Percentiles rank a stretch among this genome's conserved stretches.
phyloP scores from a whole-genome alignment of 805 yeast genomes.

The Metschnikowia baotianmanensis region DNA sequence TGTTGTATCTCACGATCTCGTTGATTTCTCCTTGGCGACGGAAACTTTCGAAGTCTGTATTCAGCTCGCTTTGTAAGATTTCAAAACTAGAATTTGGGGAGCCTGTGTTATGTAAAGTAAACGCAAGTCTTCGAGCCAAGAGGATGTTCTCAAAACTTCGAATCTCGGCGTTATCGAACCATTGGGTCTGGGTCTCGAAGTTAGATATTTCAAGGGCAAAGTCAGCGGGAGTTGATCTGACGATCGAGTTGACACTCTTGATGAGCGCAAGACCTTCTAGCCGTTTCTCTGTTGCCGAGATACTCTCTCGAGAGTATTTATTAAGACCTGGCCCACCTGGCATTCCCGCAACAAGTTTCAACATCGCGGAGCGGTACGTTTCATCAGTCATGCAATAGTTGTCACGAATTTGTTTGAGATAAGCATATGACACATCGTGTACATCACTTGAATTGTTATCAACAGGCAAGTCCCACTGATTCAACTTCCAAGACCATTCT shows the following conservation, averaged over 20 bases:
- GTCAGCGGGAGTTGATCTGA: slow-evolving; percentile 6
- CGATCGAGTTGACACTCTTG: slow-evolving; percentile 3
- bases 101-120: slow-evolving; percentile 26
- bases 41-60: not conserved
- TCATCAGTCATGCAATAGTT: slow-evolving; percentile 18
- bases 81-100: no score
- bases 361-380: slow-evolving; percentile 22
- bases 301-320: not conserved
- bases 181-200: slow-evolving; percentile 5
- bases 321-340: not conserved
- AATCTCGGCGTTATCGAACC: slow-evolving; percentile 14
- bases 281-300: slow-evolving; percentile 4
- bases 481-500: slow-evolving; percentile 74
- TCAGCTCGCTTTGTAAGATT: no score
- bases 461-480: slow-evolving; percentile 70
- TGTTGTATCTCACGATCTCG: slow-evolving; percentile 45
- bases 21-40: slow-evolving; percentile 25
- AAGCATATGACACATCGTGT: slow-evolving; percentile 49
- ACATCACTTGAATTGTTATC: slow-evolving; percentile 36
- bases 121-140: slow-evolving; percentile 38
- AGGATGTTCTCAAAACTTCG: slow-evolving; percentile 27
- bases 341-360: slow-evolving; percentile 17
- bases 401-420: slow-evolving; percentile 48
- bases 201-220: slow-evolving; percentile 11
- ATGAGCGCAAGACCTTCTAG: slow-evolving; percentile 11